Conservation (phyloP, 768 basidiomycete genomes). For the Mycena vulgaris region DNA sequence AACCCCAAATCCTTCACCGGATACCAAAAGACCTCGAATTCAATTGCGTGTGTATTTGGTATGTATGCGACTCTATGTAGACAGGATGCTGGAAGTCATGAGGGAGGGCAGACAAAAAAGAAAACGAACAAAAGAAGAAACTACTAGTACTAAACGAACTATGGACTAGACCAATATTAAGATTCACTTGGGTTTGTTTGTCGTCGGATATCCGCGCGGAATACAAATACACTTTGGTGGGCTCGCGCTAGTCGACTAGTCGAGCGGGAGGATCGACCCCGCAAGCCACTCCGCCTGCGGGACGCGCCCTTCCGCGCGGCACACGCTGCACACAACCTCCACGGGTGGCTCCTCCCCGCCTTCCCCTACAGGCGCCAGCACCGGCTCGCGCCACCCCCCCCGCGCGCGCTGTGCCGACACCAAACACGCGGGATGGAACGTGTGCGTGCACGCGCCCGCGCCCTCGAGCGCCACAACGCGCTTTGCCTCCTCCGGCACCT, state of each 20-base stretch:
- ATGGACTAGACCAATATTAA: neutral
- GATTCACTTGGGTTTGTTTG: neutral
- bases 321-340: slow-evolving; percentile 84
- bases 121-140: neutral
- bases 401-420: slow-evolving; percentile 76
- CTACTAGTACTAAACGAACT: neutral
- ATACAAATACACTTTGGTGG: slow-evolving; percentile 3
- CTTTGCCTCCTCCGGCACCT: slow-evolving; percentile 45
- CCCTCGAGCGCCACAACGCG: slow-evolving; percentile 66
- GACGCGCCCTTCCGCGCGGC: slow-evolving; percentile 74
- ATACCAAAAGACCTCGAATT: neutral
- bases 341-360: slow-evolving; percentile 59
- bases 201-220: neutral
- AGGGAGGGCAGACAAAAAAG: neutral
- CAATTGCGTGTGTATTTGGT: neutral
- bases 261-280: slow-evolving; percentile 31
- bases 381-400: slow-evolving; percentile 71
- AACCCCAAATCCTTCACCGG: too few species aligned
- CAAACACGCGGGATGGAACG: slow-evolving; percentile 81
- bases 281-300: slow-evolving; percentile 71
- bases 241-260: neutral
- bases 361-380: slow-evolving; percentile 38
- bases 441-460: slow-evolving; percentile 74
- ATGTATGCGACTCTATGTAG: slow-evolving; percentile 10
- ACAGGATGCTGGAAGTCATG: slow-evolving; percentile 17